Evolutionary conservation across 768 basidiomycete species (phyloP).

Genomic region (Filobasidium floriforme): DNA sequence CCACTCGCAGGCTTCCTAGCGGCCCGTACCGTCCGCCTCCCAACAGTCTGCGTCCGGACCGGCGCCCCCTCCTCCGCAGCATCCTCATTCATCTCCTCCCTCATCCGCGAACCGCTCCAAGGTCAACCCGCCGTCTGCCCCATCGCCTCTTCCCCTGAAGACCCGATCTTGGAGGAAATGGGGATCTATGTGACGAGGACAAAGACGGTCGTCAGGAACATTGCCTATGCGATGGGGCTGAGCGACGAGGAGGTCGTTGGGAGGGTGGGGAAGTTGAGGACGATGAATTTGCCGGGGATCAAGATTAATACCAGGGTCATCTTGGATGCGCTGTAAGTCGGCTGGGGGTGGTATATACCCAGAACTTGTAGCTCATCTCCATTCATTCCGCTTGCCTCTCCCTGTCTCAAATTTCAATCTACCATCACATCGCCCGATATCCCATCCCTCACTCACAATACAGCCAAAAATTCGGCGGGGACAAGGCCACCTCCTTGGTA

Average conservation of each 20-base stretch:
- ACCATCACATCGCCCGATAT: no score
- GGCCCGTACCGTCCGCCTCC: slow-evolving; percentile 41
- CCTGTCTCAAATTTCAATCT: no score
- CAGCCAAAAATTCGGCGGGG: slow-evolving; percentile 51
- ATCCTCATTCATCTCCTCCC: slow-evolving; percentile 45
- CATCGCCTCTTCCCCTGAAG: slow-evolving; percentile 34
- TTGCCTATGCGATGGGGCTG: slow-evolving; percentile 52
- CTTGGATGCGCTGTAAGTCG: slow-evolving; percentile 50
- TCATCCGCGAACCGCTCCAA: slow-evolving; percentile 45
- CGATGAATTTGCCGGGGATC: slow-evolving; percentile 58
- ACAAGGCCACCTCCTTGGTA: slow-evolving; percentile 50
- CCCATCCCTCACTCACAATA: no score
- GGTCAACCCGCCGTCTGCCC: slow-evolving; percentile 37
- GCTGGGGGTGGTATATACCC: not conserved
- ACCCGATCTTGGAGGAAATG: slow-evolving; percentile 49
- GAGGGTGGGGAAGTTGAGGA: slow-evolving; percentile 47
- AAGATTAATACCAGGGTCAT: slow-evolving; percentile 55
- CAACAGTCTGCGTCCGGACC: slow-evolving; percentile 42
- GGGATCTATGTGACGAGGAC: slow-evolving; percentile 53
- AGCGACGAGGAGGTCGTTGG: slow-evolving; percentile 47
- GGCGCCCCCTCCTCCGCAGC: slow-evolving; percentile 45
- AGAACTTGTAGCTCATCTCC: not conserved
- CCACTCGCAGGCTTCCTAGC: slow-evolving; percentile 36
- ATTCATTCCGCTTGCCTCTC: no score
- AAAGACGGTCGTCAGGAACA: slow-evolving; percentile 53